Evolutionary conservation across 1,284 basidiomycete genomes (phyloP), one percentile per base, ranked within the genome.

Genomic region (Apiotrichum porosum): DNA sequence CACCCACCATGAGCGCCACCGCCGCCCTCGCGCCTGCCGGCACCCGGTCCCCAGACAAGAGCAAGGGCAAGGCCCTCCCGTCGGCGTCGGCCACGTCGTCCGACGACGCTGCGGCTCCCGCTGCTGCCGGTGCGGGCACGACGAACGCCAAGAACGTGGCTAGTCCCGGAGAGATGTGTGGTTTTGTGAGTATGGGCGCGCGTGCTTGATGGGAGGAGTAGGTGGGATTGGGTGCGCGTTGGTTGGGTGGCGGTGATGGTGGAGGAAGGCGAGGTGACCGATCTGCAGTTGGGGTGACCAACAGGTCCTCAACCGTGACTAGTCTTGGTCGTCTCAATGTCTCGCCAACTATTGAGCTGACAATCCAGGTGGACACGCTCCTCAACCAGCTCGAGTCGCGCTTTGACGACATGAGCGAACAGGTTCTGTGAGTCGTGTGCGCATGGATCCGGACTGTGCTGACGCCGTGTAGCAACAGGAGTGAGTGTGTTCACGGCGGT

Each of bases 401-500:
- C 13, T 72, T 74, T 28, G 70, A 71, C 45, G 65, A 70, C 42
- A 72, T 71, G 69, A 71, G 66, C 42, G 66, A 69, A 37, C 66
- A 72, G 38, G 60, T 74, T 22, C 46, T 72, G 71, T 71, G 47
- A 61, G 71, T 68, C 3, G 2, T 13, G 19, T 10, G 5, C 17
- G 30, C 19, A 17, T 13, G n/a, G n/a, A n/a, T n/a, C n/a, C n/a
- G n/a, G n/a, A n/a, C n/a, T n/a, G n/a, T n/a, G n/a, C n/a, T n/a
- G n/a, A n/a, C n/a, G n/a, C n/a, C n/a, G n/a, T n/a, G n/a, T n/a
- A n/a, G n/a, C n/a, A n/a, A n/a, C n/a, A n/a, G n/a, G n/a, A n/a
- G n/a, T n/a, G n/a, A n/a, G n/a, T n/a, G n/a, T n/a, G n/a, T n/a
- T n/a, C n/a, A n/a, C n/a, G n/a, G n/a, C n/a, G n/a, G n/a, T n/a